Base-by-base conservation (phyloP, 495 filamentous ascomycete genomes). In the Tuber melanosporum region DNA sequence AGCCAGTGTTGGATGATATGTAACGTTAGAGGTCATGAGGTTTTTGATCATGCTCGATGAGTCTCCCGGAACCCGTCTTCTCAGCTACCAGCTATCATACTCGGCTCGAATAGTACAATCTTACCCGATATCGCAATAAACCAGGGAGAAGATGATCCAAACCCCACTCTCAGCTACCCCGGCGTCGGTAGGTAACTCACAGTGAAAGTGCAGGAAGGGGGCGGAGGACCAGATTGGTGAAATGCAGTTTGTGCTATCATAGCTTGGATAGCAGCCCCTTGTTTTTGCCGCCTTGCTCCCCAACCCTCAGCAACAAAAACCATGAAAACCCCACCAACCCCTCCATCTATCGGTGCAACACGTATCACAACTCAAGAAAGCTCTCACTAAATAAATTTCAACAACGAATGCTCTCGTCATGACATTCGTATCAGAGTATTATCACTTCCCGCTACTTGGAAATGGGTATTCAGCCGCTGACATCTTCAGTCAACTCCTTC, bases 401-500 rank as follows among this genome's bases (percentile, higher is more conserved):
- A 42, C n/a, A 19, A 73, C 80, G 71, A 79, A 74, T 73, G 52
- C n/a, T 66, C 17, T 46, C 69, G 78, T 70, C 71, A 83, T 83
- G 82, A 83, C 82, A 47, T 83, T 83, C 79, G 71, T 83, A 74
- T 75, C 82, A 39, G 82, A 83, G 82, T 83, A 79, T 76, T 81
- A 72, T 39, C 42, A 15, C 74, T 47, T 44, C 15, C 5, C 19
- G 3, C 43, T 22, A 19, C n/a, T 20, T 44, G 26, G 7, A 75
- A 32, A 72, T 42, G 41, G 45, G 36, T 22, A 20, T 49, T 70
- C 41, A 76, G 74, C 76, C 72, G 66, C 76, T 81, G 78, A 81
- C 72, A 82, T 83, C 77, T 78, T 78, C 81, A 97, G 94, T 84
- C 93, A 94, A 84, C 87, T 97, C 70, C 90, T 89, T 75, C 89